Conservation (phyloP, 176 grass and related monocot species). For the Poa annua region DNA sequence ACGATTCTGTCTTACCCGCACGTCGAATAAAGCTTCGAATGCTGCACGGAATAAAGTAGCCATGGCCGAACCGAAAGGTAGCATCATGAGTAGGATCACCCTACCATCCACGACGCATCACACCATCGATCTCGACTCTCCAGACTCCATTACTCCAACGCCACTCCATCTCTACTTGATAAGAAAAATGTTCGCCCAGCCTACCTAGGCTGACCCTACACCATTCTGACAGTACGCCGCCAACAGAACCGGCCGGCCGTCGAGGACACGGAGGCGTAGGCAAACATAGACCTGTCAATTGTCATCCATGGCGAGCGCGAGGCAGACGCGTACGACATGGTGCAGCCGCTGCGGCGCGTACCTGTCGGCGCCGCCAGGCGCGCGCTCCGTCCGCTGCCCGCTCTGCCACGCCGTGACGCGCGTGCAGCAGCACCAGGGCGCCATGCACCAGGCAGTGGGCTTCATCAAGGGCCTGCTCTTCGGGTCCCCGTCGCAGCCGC, state of each 20-base stretch:
- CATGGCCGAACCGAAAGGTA: constrained; percentile 16
- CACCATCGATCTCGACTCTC: neutral
- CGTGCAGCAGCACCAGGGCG: constrained; percentile 48
- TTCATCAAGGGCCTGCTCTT: constrained; percentile 60
- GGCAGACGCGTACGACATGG: constrained; percentile 2
- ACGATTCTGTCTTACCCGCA: constrained; percentile 37
- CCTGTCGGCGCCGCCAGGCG: constrained; percentile 36
- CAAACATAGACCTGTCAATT: neutral
- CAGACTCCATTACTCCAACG: neutral
- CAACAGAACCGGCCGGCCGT: neutral
- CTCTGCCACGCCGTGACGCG: constrained; percentile 52
- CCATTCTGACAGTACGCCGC: neutral
- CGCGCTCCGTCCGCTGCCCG: constrained; percentile 61
- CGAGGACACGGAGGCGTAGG: neutral
- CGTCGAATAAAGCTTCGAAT: constrained; percentile 36
- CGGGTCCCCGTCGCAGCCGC: neutral
- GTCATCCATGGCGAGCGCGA: constrained; percentile 50
- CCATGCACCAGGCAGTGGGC: constrained; percentile 42
- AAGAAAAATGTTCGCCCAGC: constrained; percentile 3
- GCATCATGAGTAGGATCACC: neutral
- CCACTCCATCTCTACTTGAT: neutral
- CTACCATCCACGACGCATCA: neutral
- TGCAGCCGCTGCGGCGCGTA: constrained; percentile 60
- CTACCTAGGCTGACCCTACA: neutral
- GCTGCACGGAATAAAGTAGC: constrained; percentile 23